Conservation (phyloP, 371 early-diverging fungal species). For the Apophysomyces ossiformis region DNA sequence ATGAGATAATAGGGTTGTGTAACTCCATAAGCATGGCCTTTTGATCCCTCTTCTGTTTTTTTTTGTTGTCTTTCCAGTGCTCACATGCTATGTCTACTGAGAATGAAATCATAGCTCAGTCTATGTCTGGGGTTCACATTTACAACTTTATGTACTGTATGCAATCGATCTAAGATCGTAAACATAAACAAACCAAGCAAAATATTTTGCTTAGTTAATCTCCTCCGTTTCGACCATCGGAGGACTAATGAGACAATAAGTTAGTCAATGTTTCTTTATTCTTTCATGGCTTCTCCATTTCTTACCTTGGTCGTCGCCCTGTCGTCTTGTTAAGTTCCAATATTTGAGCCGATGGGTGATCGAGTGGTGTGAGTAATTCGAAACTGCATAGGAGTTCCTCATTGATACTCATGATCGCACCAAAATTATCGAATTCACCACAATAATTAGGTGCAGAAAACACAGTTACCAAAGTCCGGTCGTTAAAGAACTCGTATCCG, state of each 20-base stretch:
- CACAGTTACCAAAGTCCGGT: conserved; percentile 95
- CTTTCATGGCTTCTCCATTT: too few relatives aligned
- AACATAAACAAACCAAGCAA: too few relatives aligned
- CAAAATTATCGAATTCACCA: conserved; percentile 98
- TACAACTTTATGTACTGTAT: too few relatives aligned
- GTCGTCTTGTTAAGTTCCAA: conserved; percentile 22
- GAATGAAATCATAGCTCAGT: too few relatives aligned
- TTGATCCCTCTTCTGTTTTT: too few relatives aligned
- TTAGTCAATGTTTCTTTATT: background rate
- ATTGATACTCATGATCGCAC: conserved; percentile 96
- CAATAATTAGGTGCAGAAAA: conserved; percentile 99
- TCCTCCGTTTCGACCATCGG: conserved; percentile 24
- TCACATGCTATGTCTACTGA: too few relatives aligned
- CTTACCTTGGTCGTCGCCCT: conserved; percentile 42
- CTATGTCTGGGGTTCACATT: too few relatives aligned
- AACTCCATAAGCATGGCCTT: too few relatives aligned
- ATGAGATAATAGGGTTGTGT: too few relatives aligned
- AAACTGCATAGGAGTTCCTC: conserved; percentile 93
- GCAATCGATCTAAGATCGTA: too few relatives aligned
- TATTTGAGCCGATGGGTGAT: conserved; percentile 35
- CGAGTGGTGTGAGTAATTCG: conserved; percentile 58
- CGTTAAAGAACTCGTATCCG: conserved; percentile 99
- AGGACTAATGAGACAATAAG: conserved; percentile 15
- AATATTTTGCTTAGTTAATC: too few relatives aligned
- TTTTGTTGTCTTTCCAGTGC: too few relatives aligned